These are phyloP conservation scores for Paramecium primaurelia DNA, from an alignment of 73 alveolate genomes.

Conservation along the genomic window DNA sequence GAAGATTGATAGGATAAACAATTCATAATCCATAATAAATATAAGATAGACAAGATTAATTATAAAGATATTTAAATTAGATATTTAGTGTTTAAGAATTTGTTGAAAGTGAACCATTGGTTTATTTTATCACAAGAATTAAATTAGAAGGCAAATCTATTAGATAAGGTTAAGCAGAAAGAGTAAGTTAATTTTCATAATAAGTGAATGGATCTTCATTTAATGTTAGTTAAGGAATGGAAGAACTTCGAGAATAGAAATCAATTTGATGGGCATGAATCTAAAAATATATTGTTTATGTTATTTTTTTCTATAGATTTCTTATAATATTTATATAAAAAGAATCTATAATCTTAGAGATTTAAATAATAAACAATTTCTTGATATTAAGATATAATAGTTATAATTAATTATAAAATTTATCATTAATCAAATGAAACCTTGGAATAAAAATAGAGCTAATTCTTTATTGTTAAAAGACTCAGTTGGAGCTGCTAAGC, in stretches of 20 bases:
- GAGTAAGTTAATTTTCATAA: not conserved
- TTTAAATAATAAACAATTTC: not conserved
- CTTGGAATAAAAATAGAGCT: constrained; percentile 39
- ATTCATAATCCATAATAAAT: not conserved
- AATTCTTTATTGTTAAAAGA: constrained; percentile 78
- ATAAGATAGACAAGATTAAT: not conserved
- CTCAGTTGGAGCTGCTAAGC: constrained; percentile 85
- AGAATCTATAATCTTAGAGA: not conserved
- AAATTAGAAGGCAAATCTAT: not conserved
- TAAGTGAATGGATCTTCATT: not conserved
- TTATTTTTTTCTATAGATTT: not conserved
- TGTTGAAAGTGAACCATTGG: not conserved
- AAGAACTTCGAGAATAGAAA: not conserved
- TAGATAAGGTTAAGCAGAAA: not conserved
- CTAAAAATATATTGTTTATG: not conserved
- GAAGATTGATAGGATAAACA: constrained; percentile 29
- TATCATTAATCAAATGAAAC: not conserved
- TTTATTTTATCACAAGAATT: not conserved
- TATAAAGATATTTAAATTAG: not conserved
- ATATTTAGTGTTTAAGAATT: not conserved
- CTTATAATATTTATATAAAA: not conserved
- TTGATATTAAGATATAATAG: not conserved
- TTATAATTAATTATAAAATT: not conserved
- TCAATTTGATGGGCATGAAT: not conserved
- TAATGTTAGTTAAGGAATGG: not conserved